Base-by-base conservation (phyloP, 441 rosid genomes). In the Pelargonium citronellum region DNA sequence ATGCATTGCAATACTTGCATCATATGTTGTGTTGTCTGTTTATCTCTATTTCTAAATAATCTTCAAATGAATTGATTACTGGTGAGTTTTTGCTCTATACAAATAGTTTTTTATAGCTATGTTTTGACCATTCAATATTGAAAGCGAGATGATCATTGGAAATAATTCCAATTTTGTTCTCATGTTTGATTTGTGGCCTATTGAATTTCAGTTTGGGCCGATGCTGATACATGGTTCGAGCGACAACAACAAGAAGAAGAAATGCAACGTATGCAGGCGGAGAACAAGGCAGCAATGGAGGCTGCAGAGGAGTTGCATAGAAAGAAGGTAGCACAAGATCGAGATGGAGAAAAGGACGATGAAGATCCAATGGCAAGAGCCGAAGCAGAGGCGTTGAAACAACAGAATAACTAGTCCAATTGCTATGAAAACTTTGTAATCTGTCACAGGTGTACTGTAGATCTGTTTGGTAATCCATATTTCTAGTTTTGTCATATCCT, bases 191-290 rank as follows among this genome's bases (percentile, higher is more conserved):
- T 30, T 30, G 37, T 30, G 37, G 37, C 57, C n/a, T 41, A 71
- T 75, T 20, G 6, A 12, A 30, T 46, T 69, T 51, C 93, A 93
- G 98, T 91, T 65, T 93, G 98, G 97, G 96, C 95, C 58, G 97
- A 89, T 73, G 97, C 96, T 55, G 98, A 91, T 63, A 93, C 98
- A 10, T 93, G 98, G 98, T 91, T 91, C 57, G 97, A 93, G 75
- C 66, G 96, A 75, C 97, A 91, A 79, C 92, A 83, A 71, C 96
- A 93, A 79, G 89, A 91, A 66, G 89, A 91, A 83, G 98, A 93
- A 64, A 87, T 91, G 90, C 79, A 80, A 58, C 83, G 83, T 34
- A 74, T 89, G 4, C 93, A 94, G 72, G 97, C 93, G 0, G 98
- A 94, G 84, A 88, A 91, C 81, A 80, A 68, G 69, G 95, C 91